Conservation (phyloP, 345 rosid species). For the Xanthoceras sorbifolium region DNA sequence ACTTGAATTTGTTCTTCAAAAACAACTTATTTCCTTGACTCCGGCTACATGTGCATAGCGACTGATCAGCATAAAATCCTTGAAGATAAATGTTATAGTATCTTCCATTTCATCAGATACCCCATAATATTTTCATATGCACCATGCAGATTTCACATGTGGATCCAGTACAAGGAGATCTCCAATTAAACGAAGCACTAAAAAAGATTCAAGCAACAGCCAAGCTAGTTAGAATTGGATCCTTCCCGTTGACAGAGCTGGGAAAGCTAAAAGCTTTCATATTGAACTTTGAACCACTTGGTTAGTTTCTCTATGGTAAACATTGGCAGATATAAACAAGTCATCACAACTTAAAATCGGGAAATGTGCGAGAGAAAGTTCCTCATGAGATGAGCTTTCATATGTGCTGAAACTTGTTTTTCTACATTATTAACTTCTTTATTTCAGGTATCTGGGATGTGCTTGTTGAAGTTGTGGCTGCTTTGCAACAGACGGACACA, state of each 20-base stretch:
- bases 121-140: conserved; percentile 1
- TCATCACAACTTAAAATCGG: neutral
- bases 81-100: neutral
- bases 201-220: conserved; percentile 77
- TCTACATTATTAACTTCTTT: conserved; percentile 9
- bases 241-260: conserved; percentile 61
- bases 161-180: conserved; percentile 38
- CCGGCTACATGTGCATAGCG: neutral
- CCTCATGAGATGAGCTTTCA: neutral
- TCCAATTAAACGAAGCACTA: conserved; percentile 33
- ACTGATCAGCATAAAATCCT: neutral
- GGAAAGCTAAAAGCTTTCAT: conserved; percentile 61
- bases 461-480: conserved; percentile 66
- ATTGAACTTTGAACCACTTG: conserved; percentile 55
- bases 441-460: conserved; percentile 75
- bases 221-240: conserved; percentile 60
- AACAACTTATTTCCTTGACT: neutral
- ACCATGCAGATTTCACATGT: conserved; percentile 50
- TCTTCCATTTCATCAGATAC: conserved; percentile 5
- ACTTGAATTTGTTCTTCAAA: neutral
- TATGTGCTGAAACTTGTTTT: conserved; percentile 10
- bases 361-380: neutral
- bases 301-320: conserved; percentile 45
- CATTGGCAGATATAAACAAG: neutral
- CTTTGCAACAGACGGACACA: conserved; percentile 67